Percentiles rank a stretch among this genome's conserved stretches.
Evolutionary conservation across 768 basidiomycete species (phyloP).

Genomic region (Termitomyces sp.): DNA sequence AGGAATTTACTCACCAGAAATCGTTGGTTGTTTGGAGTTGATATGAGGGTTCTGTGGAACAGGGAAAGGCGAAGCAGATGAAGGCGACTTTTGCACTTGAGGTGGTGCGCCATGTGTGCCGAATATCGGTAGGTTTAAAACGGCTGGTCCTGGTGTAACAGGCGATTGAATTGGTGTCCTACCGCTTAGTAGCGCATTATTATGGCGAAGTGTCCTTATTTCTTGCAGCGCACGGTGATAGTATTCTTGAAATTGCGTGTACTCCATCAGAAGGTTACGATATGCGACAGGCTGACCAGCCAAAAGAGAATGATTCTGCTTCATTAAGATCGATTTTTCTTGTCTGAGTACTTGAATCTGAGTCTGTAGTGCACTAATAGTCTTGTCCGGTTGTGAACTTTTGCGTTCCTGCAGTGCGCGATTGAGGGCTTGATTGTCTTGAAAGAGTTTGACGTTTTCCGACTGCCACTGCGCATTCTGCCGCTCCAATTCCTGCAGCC

Average conservation of each 20-base stretch:
- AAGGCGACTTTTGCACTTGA: background rate
- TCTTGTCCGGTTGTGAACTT: conserved; percentile 20
- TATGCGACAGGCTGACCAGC: conserved; percentile 15
- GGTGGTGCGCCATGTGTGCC: background rate
- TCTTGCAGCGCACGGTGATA: conserved; percentile 19
- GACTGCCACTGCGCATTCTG: conserved; percentile 28
- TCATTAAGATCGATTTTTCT: conserved; percentile 17
- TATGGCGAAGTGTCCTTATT: conserved; percentile 18
- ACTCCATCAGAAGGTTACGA: conserved; percentile 19
- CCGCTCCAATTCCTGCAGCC: conserved; percentile 31
- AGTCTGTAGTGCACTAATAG: conserved; percentile 20
- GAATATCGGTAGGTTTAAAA: background rate
- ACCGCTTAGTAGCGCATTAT: conserved; percentile 4
- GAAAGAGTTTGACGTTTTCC: conserved; percentile 37
- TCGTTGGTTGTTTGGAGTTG: background rate
- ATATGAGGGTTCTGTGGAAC: background rate
- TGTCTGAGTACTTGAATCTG: conserved; percentile 20
- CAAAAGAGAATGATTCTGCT: conserved; percentile 17
- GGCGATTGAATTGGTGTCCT: conserved; percentile 7
- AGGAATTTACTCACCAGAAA: background rate
- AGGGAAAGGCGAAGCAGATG: background rate
- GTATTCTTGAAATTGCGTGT: conserved; percentile 11
- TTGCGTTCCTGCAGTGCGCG: conserved; percentile 20
- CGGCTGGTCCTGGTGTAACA: background rate
- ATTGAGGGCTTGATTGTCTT: conserved; percentile 35